Conservation (phyloP, 2,329 filamentous ascomycete genomes). For the Didymosphaeria variabile region DNA sequence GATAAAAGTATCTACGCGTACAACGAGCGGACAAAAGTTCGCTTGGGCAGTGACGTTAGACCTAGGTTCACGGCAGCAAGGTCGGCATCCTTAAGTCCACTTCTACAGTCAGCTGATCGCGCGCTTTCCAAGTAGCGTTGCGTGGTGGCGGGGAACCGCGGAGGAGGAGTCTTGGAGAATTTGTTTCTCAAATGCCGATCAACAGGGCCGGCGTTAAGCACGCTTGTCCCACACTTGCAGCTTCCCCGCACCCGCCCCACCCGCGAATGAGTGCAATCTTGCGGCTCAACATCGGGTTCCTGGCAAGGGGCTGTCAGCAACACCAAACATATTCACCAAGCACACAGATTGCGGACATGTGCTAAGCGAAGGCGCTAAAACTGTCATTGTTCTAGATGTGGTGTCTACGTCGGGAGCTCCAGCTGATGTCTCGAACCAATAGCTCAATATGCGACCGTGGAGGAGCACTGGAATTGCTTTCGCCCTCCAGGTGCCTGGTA, state of each 20-base stretch:
- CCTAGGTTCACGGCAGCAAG: slow-evolving; percentile 27
- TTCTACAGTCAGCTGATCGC: slow-evolving; percentile 15
- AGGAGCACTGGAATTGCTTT: neutral
- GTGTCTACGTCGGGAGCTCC: neutral
- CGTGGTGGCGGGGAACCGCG: slow-evolving; percentile 12
- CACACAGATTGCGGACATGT: neutral
- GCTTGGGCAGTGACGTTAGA: slow-evolving; percentile 7
- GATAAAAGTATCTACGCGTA: slow-evolving; percentile 20
- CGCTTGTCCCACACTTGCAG: slow-evolving; percentile 14
- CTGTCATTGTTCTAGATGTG: neutral
- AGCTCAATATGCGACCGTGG: neutral
- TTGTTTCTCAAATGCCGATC: slow-evolving; percentile 19
- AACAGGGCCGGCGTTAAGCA: slow-evolving; percentile 4
- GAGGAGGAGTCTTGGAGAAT: neutral
- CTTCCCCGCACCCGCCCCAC: slow-evolving; percentile 17
- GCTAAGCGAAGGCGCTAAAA: neutral
- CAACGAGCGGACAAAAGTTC: slow-evolving; percentile 16
- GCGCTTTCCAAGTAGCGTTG: neutral
- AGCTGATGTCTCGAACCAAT: neutral
- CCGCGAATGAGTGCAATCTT: neutral
- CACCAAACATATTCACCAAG: slow-evolving; percentile 3
- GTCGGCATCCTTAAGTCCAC: slow-evolving; percentile 25
- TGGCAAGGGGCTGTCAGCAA: neutral
- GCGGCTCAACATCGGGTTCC: slow-evolving; percentile 1
- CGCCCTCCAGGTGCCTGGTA: neutral